Base-by-base conservation (phyloP, 306 rosid genomes). In the Sophora flavescens region DNA sequence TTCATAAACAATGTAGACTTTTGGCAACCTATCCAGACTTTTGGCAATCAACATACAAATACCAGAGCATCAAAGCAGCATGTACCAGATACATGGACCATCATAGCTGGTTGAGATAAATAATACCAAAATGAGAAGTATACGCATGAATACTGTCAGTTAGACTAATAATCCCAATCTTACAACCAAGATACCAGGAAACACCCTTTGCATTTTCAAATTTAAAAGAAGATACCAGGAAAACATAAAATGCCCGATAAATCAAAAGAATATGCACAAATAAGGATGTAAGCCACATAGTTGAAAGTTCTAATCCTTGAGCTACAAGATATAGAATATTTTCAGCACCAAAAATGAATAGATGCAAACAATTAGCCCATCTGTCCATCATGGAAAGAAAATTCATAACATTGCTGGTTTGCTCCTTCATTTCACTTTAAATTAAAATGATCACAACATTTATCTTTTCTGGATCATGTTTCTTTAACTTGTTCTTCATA, bases 101-200 rank as follows among this genome's bases (percentile, higher is more conserved):
- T 32, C 15, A 13, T 58, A 72, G 45, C 58, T 15, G 47, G 39
- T 9, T 65, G 36, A 76, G 35, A 30, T 6, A 65, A 65, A 18
- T 54, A 76, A 41, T 47, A 47, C 32, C 69, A n/a, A 30, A 42
- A 42, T 28, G 54, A 44, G 32, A 16, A 32, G 57, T 58, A 73
- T 45, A 30, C 0, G 33, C 38, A 36, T 28, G 15, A 54, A 12
- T 30, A 51, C 8, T 59, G 51, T 52, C 36, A 12, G 28, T 12
- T 38, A 13, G 32, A 47, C 33, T 51, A 11, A 5, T 42, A 42
- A 44, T n/a, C 53, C 54, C 67, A 72, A 26, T 26, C 57, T 56
- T 14, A 67, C 30, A 39, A 16, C 75, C 11, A 60, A 35, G 32
- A 30, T 30, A 30, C 3, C 32, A 30, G 8, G 38, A 63, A 63